These are phyloP conservation scores for Eruca vesicaria DNA, from an alignment of 441 rosid species.

Conservation along the genomic window DNA sequence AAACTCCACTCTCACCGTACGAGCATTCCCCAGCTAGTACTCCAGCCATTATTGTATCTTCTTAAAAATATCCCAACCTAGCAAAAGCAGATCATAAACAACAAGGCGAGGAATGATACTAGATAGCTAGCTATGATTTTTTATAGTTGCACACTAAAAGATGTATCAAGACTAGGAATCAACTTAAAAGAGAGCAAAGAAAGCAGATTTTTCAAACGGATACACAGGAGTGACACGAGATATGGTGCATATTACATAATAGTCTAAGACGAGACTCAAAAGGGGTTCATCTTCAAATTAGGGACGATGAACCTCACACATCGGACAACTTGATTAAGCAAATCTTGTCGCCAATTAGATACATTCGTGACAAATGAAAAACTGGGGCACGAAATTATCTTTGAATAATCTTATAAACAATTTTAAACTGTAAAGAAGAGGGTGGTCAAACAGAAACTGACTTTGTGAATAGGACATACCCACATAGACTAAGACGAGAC, in stretches of 20 bases:
- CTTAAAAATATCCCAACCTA: slow-evolving; percentile 15
- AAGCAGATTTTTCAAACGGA: background rate
- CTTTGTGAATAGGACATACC: background rate
- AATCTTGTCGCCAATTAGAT: too few relatives aligned
- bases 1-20: slow-evolving; percentile 44
- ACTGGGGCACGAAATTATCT: too few relatives aligned
- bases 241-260: too few relatives aligned
- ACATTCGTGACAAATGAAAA: too few relatives aligned
- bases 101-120: background rate
- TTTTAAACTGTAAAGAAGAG: too few relatives aligned
- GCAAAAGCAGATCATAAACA: slow-evolving; percentile 10
- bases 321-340: too few relatives aligned
- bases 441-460: too few relatives aligned
- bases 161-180: background rate
- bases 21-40: slow-evolving; percentile 58
- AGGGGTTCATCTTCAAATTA: too few relatives aligned
- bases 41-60: slow-evolving; percentile 47
- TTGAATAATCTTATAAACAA: too few relatives aligned
- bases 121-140: background rate
- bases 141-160: background rate
- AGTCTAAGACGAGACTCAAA: too few relatives aligned
- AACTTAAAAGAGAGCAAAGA: background rate
- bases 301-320: too few relatives aligned
- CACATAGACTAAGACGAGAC: slow-evolving; percentile 7
- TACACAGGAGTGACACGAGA: too few relatives aligned